A percentile compares a stretch with the other conserved stretches of the same genome.
These are phyloP conservation scores for Trametes coccinea DNA, from an alignment of 768 basidiomycete species.

Conservation along the genomic window DNA sequence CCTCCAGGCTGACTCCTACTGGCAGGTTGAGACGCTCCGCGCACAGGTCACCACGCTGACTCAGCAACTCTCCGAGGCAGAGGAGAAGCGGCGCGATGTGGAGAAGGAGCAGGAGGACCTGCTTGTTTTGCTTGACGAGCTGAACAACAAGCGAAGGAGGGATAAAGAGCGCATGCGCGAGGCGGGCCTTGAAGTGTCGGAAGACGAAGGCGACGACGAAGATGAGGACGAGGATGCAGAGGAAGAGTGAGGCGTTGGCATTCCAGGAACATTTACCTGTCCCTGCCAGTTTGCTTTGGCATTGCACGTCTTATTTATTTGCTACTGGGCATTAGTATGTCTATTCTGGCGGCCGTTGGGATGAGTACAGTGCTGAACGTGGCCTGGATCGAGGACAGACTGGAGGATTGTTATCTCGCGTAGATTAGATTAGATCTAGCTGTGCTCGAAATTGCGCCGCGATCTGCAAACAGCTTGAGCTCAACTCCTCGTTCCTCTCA, in stretches of 20 bases:
- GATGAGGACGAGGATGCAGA: constrained; percentile 38
- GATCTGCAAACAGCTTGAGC: too few species aligned
- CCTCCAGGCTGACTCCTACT: background rate
- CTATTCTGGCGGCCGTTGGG: too few species aligned
- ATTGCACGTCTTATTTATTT: too few species aligned
- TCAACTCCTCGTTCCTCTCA: too few species aligned
- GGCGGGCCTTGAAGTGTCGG: constrained; percentile 84
- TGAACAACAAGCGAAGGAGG: constrained; percentile 77
- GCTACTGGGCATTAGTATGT: too few species aligned
- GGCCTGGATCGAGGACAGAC: too few species aligned
- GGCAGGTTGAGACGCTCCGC: constrained; percentile 47
- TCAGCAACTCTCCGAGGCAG: constrained; percentile 48
- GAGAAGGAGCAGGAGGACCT: constrained; percentile 98
- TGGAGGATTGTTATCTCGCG: too few species aligned
- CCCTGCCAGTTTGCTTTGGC: too few species aligned
- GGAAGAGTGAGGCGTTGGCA: constrained; percentile 1
- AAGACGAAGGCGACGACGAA: constrained; percentile 82
- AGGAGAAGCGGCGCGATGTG: constrained; percentile 72
- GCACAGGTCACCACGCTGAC: constrained; percentile 49
- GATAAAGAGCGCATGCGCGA: constrained; percentile 81
- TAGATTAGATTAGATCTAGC: too few species aligned
- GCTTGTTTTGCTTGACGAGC: constrained; percentile 89
- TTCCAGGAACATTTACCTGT: too few species aligned
- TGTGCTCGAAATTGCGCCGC: too few species aligned
- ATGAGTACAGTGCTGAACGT: too few species aligned